Percentiles rank a stretch among this genome's conserved stretches.
These are phyloP conservation scores for Penicillium brasilianum DNA, from an alignment of 2,329 filamentous ascomycete species.

Conservation along the genomic window DNA sequence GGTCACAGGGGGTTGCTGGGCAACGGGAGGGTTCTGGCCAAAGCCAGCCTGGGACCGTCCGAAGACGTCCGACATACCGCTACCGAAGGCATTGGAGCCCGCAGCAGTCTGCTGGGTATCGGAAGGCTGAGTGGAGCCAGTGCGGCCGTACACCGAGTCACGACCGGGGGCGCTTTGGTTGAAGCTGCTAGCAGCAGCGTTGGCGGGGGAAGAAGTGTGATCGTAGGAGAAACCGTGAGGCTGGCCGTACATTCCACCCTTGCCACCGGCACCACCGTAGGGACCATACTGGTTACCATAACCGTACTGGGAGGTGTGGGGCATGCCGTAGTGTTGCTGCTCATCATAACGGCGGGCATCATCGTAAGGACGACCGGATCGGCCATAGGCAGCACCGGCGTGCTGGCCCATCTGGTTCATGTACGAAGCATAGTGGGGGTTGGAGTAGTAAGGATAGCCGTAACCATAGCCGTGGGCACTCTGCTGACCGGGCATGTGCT, in stretches of 20 bases:
- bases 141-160: constrained; percentile 64
- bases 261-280: constrained; percentile 52
- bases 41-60: constrained; percentile 63
- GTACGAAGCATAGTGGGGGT: constrained; percentile 67
- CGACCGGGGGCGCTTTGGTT: constrained; percentile 52
- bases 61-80: constrained; percentile 63
- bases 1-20: constrained; percentile 54
- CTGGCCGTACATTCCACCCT: constrained; percentile 67
- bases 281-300: constrained; percentile 57
- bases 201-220: constrained; percentile 68
- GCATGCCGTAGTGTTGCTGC: constrained; percentile 44
- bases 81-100: constrained; percentile 55
- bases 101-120: constrained; percentile 59
- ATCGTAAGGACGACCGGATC: constrained; percentile 56
- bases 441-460: constrained; percentile 65
- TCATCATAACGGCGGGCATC: constrained; percentile 56
- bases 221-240: constrained; percentile 69
- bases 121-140: constrained; percentile 61
- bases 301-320: constrained; percentile 59
- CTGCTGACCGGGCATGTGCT: constrained; percentile 60
- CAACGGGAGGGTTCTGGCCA: constrained; percentile 59
- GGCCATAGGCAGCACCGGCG: constrained; percentile 48
- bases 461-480: constrained; percentile 63
- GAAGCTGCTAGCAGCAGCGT: constrained; percentile 52
- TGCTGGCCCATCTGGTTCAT: constrained; percentile 59